These are phyloP conservation scores for Curvularia spicifera DNA, from an alignment of 2,329 filamentous ascomycete genomes.

Conservation along the genomic window DNA sequence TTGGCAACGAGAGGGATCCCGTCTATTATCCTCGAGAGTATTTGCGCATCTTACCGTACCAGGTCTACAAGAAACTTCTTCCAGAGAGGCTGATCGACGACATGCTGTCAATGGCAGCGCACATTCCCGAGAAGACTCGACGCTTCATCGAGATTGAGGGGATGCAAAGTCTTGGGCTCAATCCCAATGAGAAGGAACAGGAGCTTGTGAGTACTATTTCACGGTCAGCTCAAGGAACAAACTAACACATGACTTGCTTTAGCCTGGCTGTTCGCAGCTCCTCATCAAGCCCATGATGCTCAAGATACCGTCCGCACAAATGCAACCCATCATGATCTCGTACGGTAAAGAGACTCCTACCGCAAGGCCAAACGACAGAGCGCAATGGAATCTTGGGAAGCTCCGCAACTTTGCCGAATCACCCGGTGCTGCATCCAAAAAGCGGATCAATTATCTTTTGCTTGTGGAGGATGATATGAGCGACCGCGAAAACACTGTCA, in stretches of 20 bases:
- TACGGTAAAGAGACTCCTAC: background rate
- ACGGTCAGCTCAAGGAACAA: background rate
- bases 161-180: slow-evolving; percentile 20
- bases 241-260: slow-evolving; percentile 3
- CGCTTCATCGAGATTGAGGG: slow-evolving; percentile 29
- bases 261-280: background rate
- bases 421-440: background rate
- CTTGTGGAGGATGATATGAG: background rate
- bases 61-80: slow-evolving; percentile 24
- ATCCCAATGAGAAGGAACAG: background rate
- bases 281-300: slow-evolving; percentile 1
- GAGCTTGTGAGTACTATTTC: background rate
- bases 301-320: background rate
- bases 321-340: background rate
- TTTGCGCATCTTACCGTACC: slow-evolving; percentile 27
- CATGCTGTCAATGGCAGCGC: slow-evolving; percentile 27
- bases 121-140: slow-evolving; percentile 12
- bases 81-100: slow-evolving; percentile 18
- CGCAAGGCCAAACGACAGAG: background rate
- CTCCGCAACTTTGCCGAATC: background rate
- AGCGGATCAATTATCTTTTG: background rate
- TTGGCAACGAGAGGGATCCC: slow-evolving; percentile 13
- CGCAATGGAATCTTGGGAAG: background rate
- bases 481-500: background rate
- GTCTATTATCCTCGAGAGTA: slow-evolving; percentile 17